Base-by-base conservation (phyloP, 495 filamentous ascomycete genomes). In the Geoglossum glabrum region DNA sequence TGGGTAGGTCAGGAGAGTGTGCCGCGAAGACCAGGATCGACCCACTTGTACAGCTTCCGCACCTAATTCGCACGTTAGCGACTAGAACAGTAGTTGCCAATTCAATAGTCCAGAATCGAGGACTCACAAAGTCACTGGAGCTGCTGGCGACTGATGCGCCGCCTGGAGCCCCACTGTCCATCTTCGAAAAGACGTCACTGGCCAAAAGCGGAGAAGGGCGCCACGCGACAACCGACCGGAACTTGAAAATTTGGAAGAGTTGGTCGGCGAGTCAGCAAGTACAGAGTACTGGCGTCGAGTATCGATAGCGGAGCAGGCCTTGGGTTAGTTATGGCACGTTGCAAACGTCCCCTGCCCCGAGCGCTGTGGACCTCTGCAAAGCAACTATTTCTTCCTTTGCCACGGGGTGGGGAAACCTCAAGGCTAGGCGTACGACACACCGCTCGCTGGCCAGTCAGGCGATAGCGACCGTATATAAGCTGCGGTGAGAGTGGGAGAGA, bases 1-100 rank as follows among this genome's bases (percentile, higher is more conserved):
- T 15, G 34, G 8, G 30, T 15, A 15, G 2, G 11, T 15, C 3
- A 15, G 11, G 36, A 2, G 36, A 40, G 11, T 13, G 19, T 55
- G n/a, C 15, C 13, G 50, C 43, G 50, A 54, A 47, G 38, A 59
- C 26, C 43, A 62, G 40, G 56, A 65, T 57, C 50, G 46, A 49
- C 79, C 68, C 74, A 98, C 92, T 95, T 96, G 77, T 95, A 97
- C 64, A 98, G 74, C 72, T 98, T 98, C 74, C 90, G 87, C 65
- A 98, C 92, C 92, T 98, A 68, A 56, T 54, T 66, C 66, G 61
- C 19, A 56, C 23, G 56, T 61, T 60, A 64, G 52, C 49, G 36
- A 43, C 26, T 15, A n/a, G 6, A 31, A 10, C 34, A 52, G 6
- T 5, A 27, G 8, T 1, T 19, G 7, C 19, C 17, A 47, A 3